These are phyloP conservation scores for Lasiosphaeria ovina DNA, from an alignment of 495 filamentous ascomycete species.

Conservation along the genomic window DNA sequence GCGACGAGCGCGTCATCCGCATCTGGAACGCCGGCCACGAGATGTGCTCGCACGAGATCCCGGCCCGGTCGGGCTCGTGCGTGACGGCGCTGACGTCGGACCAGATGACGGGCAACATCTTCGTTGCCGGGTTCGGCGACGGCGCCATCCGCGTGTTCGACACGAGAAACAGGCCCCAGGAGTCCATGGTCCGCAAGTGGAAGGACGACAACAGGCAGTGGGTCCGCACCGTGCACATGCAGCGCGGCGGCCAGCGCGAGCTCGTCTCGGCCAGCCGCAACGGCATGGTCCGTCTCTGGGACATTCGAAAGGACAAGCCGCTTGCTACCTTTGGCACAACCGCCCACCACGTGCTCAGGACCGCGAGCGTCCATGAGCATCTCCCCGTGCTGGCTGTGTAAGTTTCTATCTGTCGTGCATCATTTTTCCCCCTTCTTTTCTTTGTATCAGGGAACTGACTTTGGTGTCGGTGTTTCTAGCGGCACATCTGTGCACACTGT, in stretches of 20 bases:
- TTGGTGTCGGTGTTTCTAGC: slow-evolving; percentile 41
- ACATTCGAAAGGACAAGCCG: slow-evolving; percentile 79
- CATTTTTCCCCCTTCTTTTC: slow-evolving; percentile 4
- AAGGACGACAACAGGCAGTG: slow-evolving; percentile 82
- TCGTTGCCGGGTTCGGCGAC: slow-evolving; percentile 94
- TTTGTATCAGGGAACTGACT: slow-evolving; percentile 26
- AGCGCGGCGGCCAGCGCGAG: slow-evolving; percentile 89
- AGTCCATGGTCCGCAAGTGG: slow-evolving; percentile 92
- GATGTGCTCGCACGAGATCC: slow-evolving; percentile 90
- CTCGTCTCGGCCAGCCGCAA: slow-evolving; percentile 82
- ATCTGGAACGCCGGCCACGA: slow-evolving; percentile 95
- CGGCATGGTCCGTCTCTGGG: slow-evolving; percentile 94
- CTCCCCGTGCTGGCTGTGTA: slow-evolving; percentile 95
- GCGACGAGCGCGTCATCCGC: slow-evolving; percentile 91
- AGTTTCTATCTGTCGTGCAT: slow-evolving; percentile 33
- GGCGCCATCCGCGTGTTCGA: slow-evolving; percentile 96
- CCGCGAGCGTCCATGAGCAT: slow-evolving; percentile 92
- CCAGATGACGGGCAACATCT: slow-evolving; percentile 93
- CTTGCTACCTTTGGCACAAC: slow-evolving; percentile 72
- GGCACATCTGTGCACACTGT: slow-evolving; percentile 85
- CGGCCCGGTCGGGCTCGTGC: slow-evolving; percentile 90
- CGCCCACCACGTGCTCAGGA: slow-evolving; percentile 68
- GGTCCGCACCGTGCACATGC: slow-evolving; percentile 95
- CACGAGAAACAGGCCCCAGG: slow-evolving; percentile 73
- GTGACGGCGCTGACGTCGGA: slow-evolving; percentile 95